Percentiles rank a stretch among this genome's conserved stretches.
phyloP scores from a whole-genome alignment of 805 yeast species.

The Zygosaccharomyces kombuchaensis region DNA sequence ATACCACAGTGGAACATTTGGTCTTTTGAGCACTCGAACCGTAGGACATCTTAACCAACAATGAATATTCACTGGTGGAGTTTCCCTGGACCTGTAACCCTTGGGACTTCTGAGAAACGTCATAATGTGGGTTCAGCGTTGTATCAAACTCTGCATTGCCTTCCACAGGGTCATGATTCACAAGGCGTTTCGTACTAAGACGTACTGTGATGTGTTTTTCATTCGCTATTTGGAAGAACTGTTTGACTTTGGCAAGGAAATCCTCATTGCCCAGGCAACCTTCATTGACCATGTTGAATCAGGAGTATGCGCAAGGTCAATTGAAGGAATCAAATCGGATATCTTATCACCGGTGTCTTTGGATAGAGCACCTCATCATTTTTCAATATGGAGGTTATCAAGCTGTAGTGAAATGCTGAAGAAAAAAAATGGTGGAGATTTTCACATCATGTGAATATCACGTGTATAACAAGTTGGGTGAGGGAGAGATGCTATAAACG shows the following conservation, averaged over 20 bases:
- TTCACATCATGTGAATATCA: too few species aligned
- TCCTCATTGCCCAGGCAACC: conserved; percentile 15
- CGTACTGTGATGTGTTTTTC: conserved; percentile 27
- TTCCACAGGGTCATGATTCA: conserved; percentile 29
- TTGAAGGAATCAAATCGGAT: too few species aligned
- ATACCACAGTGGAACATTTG: conserved; percentile 73
- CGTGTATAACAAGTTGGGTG: too few species aligned
- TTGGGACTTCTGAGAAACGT: conserved; percentile 28
- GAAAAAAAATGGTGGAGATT: too few species aligned
- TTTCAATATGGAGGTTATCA: too few species aligned
- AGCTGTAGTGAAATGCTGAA: too few species aligned
- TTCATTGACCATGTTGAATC: conserved; percentile 8
- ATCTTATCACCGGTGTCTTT: too few species aligned
- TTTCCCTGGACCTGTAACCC: conserved; percentile 8
- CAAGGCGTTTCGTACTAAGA: conserved; percentile 28
- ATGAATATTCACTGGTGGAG: conserved; percentile 44
- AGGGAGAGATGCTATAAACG: too few species aligned
- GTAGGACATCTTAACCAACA: conserved; percentile 56
- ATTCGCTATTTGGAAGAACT: conserved; percentile 27
- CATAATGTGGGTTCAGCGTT: conserved; percentile 35
- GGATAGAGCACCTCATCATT: too few species aligned
- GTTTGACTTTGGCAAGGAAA: conserved; percentile 24
- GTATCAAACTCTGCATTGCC: conserved; percentile 50
- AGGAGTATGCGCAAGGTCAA: background rate
- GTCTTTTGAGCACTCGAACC: conserved; percentile 36